phyloP scores from a whole-genome alignment of 2,329 filamentous ascomycete genomes.

The Aspergillus novofumigatus region DNA sequence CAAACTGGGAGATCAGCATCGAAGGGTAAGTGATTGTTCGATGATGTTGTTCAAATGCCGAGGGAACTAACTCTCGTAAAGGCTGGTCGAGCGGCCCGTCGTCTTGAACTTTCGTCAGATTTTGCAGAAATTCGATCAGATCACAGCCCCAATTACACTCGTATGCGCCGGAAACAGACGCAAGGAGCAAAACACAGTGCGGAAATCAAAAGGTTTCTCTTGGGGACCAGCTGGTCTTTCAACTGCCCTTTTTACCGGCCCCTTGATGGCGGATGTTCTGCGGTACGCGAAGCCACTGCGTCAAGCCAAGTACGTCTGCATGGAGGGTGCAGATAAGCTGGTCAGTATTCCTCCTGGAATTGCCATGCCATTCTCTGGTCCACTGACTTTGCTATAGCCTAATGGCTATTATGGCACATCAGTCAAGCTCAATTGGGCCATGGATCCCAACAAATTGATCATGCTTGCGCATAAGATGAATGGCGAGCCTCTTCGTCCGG shows the following conservation, averaged over 20 bases:
- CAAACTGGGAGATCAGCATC: conserved; percentile 76
- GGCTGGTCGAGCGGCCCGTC: conserved; percentile 73
- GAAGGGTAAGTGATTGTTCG: conserved; percentile 55
- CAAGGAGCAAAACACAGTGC: conserved; percentile 87
- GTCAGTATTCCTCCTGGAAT: conserved; percentile 30
- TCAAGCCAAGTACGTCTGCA: conserved; percentile 76
- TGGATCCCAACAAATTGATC: conserved; percentile 77
- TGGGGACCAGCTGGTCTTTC: conserved; percentile 87
- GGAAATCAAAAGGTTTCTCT: conserved; percentile 90
- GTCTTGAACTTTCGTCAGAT: conserved; percentile 69
- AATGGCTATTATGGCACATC: conserved; percentile 89
- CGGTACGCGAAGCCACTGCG: conserved; percentile 62
- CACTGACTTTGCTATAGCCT: conserved; percentile 45
- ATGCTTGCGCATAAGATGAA: conserved; percentile 92
- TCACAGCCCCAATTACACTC: conserved; percentile 81
- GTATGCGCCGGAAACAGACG: conserved; percentile 89
- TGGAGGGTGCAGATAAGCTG: conserved; percentile 83
- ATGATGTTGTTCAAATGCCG: not conserved
- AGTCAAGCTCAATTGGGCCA: conserved; percentile 80
- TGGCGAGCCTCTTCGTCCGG: conserved; percentile 71
- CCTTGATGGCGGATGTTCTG: conserved; percentile 68
- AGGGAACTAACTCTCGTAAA: conserved; percentile 21
- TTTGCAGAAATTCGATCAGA: conserved; percentile 69
- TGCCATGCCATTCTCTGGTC: not conserved
- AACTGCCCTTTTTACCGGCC: conserved; percentile 83